Evolutionary conservation across 345 rosid genomes (phyloP).

Genomic region (Rhizophora apiculata): DNA sequence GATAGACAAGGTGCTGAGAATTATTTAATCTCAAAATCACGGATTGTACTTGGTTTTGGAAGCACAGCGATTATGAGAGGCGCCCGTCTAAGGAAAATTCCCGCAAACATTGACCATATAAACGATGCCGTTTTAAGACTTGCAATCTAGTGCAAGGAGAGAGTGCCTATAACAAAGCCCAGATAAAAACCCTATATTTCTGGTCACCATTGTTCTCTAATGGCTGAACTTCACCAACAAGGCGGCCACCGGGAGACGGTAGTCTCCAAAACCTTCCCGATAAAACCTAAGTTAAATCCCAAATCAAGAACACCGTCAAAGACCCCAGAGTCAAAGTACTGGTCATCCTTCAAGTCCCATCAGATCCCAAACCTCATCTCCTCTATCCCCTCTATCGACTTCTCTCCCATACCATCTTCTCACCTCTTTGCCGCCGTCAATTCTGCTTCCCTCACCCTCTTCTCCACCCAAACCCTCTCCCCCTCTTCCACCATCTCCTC

Average conservation of each 20-base stretch:
- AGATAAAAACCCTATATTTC: conserved; percentile 62
- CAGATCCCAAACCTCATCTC: conserved; percentile 50
- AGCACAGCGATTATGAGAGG: too few relatives aligned
- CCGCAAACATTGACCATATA: too few relatives aligned
- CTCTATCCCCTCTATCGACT: conserved; percentile 54
- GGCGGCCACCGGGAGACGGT: not conserved
- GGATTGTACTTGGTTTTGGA: too few relatives aligned
- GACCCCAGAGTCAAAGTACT: conserved; percentile 65
- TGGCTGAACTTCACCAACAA: conserved; percentile 44
- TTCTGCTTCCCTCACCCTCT: conserved; percentile 68
- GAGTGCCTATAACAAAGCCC: conserved; percentile 12
- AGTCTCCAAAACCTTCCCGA: not conserved
- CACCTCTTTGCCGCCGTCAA: conserved; percentile 60
- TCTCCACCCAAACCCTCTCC: conserved; percentile 45
- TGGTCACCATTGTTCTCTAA: conserved; percentile 35
- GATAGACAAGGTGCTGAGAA: too few relatives aligned
- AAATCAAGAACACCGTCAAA: conserved; percentile 38
- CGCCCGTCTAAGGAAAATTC: too few relatives aligned
- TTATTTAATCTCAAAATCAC: too few relatives aligned
- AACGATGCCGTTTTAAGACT: too few relatives aligned
- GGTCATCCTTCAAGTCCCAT: conserved; percentile 71
- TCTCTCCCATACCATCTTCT: conserved; percentile 60
- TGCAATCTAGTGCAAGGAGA: too few relatives aligned
- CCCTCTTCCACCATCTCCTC: conserved; percentile 48
- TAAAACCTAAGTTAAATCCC: not conserved